Evolutionary conservation across 208 protist species (phyloP).

Genomic region (Spongospora subterranea): DNA sequence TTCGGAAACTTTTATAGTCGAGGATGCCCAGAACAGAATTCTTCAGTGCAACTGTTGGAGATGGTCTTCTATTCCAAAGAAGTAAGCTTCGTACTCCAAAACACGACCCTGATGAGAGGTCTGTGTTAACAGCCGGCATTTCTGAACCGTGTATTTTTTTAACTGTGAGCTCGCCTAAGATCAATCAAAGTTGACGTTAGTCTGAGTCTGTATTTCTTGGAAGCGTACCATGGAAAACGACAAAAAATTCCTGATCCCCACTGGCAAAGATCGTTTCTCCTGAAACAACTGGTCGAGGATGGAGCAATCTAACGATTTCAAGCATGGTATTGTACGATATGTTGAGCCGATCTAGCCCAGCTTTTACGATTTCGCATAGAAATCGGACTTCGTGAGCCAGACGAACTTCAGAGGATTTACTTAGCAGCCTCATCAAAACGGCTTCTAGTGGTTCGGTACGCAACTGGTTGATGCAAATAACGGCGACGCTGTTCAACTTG

Average conservation of each 20-base stretch:
- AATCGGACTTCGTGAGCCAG: neutral
- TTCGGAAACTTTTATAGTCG: neutral
- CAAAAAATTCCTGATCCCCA: slow-evolving; percentile 5
- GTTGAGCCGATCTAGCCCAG: neutral
- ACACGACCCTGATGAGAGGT: neutral
- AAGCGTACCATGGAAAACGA: neutral
- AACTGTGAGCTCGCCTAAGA: neutral
- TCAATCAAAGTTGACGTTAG: neutral
- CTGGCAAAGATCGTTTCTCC: neutral
- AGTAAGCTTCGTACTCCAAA: neutral
- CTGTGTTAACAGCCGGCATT: neutral
- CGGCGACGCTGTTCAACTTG: neutral
- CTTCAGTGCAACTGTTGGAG: neutral
- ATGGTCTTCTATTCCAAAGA: neutral
- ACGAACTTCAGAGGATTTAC: neutral
- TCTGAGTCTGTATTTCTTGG: neutral
- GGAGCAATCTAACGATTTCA: neutral
- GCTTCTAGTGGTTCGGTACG: neutral
- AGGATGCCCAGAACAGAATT: slow-evolving; percentile 11
- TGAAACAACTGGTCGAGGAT: neutral
- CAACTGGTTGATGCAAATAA: neutral
- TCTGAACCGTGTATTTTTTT: neutral
- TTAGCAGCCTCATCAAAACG: neutral
- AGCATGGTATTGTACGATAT: neutral
- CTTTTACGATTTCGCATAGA: neutral